phyloP scores from a whole-genome alignment of 2,329 filamentous ascomycete species.

The Drechslerella stenobrocha region DNA sequence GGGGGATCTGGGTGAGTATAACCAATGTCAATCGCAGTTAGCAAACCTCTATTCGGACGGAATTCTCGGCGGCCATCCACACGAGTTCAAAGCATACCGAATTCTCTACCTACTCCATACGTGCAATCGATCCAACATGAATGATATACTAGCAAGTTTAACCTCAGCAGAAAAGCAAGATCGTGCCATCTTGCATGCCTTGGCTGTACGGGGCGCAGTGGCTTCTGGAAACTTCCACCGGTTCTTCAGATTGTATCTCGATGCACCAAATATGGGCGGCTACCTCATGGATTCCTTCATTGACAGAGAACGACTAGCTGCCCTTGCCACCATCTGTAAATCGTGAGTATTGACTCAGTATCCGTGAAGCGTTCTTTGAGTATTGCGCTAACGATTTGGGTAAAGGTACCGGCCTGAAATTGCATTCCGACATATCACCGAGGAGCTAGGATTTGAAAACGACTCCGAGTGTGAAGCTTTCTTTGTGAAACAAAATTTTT shows the following conservation, averaged over 20 bases:
- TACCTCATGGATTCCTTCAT: slow-evolving; percentile 99
- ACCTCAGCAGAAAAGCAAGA: slow-evolving; percentile 93
- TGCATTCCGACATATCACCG: slow-evolving; percentile 85
- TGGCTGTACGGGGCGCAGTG: slow-evolving; percentile 86
- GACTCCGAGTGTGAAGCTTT: slow-evolving; percentile 90
- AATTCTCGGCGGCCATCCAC: slow-evolving; percentile 76
- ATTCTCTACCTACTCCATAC: slow-evolving; percentile 99
- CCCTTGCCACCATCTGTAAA: slow-evolving; percentile 89
- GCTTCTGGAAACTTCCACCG: slow-evolving; percentile 95
- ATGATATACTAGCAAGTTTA: slow-evolving; percentile 98
- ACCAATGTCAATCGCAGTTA: slow-evolving; percentile 98
- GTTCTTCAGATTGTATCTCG: slow-evolving; percentile 94
- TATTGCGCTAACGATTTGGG: slow-evolving; percentile 56
- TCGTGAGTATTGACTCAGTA: slow-evolving; percentile 68
- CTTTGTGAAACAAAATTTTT: slow-evolving; percentile 76
- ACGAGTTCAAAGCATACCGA: slow-evolving; percentile 98
- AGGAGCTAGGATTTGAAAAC: slow-evolving; percentile 93
- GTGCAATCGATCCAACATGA: slow-evolving; percentile 95
- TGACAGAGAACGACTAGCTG: slow-evolving; percentile 84
- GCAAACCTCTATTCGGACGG: slow-evolving; percentile 85
- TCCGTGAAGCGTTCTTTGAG: not conserved
- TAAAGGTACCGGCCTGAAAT: slow-evolving; percentile 87
- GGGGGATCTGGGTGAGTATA: slow-evolving; percentile 99
- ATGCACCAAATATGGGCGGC: slow-evolving; percentile 93
- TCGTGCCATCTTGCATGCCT: slow-evolving; percentile 80